Base-by-base conservation (phyloP, 140 eudicot genomes). In the Oenanthe javanica region DNA sequence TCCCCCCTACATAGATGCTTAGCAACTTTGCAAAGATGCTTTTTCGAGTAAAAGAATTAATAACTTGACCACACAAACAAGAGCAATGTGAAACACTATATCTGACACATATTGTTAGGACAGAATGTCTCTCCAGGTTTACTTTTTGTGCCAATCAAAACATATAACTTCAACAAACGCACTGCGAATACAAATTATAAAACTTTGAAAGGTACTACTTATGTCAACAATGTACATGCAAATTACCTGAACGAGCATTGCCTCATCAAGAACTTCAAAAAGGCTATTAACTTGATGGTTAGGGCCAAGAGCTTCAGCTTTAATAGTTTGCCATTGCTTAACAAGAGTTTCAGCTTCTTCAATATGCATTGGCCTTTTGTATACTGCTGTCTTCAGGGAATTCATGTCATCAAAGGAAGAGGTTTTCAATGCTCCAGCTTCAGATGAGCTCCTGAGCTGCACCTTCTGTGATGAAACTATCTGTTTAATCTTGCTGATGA, bases 241-340 rank as follows among this genome's bases (percentile, higher is more conserved):
- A 69, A 79, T 64, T 72, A 94, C 94, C 92, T 89, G 93, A 79
- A 67, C 85, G 81, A 90, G 97, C 99, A 94, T 94, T 5, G 97
- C 52, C 83, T 87, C 97, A 47, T 92, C 99, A 75, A 94, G 97
- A 77, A 92, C 84, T 73, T 94, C 95, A 86, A 74, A 84, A 64
- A 94, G 96, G 81, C 84, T 80, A 77, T 79, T 77, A 77, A 89
- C 84, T 82, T 83, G 84, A 86, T 92, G 89, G 61, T 85, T 84
- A 51, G 97, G 95, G 76, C 99, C 99, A 75, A 94, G 99, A 79
- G 97, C 97, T 83, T 89, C 97, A 1, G 97, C 99, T 85, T 94
- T 94, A 77, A 86, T 77, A 75, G 79, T 85, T 79, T 94, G 99
- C 99, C 99, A 94, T 86, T 85, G 85, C 88, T 91, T 94, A 69